phyloP scores from a whole-genome alignment of 176 grass and related monocot genomes.

The Avena insularis region DNA sequence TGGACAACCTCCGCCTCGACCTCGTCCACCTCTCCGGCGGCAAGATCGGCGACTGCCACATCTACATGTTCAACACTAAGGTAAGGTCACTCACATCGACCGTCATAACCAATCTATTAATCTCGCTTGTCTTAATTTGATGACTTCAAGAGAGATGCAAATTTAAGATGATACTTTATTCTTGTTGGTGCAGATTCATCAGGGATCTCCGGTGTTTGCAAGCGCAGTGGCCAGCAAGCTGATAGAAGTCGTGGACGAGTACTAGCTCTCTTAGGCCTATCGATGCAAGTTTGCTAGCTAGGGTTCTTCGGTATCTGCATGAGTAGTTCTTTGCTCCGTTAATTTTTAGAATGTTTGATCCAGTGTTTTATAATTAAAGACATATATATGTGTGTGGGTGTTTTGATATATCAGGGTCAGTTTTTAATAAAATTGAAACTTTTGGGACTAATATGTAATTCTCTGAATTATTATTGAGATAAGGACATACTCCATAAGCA shows the following conservation, averaged over 20 bases:
- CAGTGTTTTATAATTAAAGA: neutral
- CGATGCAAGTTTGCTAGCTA: neutral
- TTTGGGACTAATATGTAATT: constrained; percentile 1
- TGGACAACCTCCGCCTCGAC: constrained; percentile 81
- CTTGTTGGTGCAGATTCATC: constrained; percentile 64
- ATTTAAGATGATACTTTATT: neutral
- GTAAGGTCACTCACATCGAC: constrained; percentile 14
- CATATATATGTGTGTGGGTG: neutral
- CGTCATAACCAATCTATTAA: neutral
- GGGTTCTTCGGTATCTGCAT: constrained; percentile 42
- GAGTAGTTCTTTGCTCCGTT: neutral
- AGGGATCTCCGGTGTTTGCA: constrained; percentile 65
- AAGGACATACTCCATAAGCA: neutral
- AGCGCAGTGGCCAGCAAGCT: constrained; percentile 70
- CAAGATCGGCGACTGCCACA: constrained; percentile 84
- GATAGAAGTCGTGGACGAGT: constrained; percentile 70
- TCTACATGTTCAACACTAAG: constrained; percentile 99
- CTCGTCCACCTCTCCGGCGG: constrained; percentile 87
- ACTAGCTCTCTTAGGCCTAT: constrained; percentile 15
- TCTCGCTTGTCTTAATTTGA: neutral
- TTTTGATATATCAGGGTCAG: neutral
- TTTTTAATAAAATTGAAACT: constrained; percentile 37
- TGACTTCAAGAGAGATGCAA: neutral
- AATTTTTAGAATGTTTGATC: neutral
- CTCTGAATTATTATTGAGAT: neutral